Conservation (phyloP, 306 rosid species). For the Medicago ruthenica region DNA sequence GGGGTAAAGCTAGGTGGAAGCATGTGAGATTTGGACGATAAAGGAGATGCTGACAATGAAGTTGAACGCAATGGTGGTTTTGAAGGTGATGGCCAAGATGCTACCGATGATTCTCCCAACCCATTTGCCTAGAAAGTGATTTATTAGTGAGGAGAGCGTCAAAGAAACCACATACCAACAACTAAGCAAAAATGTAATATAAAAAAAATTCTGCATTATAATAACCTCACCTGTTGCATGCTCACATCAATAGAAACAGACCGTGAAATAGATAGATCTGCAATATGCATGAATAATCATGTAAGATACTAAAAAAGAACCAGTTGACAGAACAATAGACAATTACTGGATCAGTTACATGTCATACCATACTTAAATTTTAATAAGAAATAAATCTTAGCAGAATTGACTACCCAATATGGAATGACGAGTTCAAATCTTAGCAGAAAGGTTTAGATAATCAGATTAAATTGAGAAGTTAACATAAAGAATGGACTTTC, state of each 20-base stretch:
- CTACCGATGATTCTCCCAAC: constrained; percentile 54
- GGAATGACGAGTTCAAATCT: background rate
- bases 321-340: constrained; percentile 22
- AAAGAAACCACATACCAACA: constrained; percentile 28
- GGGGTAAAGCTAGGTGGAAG: constrained; percentile 68
- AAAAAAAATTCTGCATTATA: background rate
- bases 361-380: background rate
- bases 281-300: constrained; percentile 35
- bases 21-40: constrained; percentile 62
- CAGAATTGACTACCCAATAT: background rate
- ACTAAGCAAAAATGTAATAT: constrained; percentile 5
- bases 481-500: background rate
- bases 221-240: constrained; percentile 70
- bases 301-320: constrained; percentile 42
- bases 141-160: constrained; percentile 12
- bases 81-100: constrained; percentile 63
- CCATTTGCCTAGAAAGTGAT: constrained; percentile 64
- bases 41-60: constrained; percentile 68
- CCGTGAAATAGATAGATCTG: constrained; percentile 76
- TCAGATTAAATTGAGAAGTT: background rate
- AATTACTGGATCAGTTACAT: constrained; percentile 12
- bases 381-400: background rate
- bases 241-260: constrained; percentile 70
- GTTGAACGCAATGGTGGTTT: constrained; percentile 74
- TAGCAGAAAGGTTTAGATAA: constrained; percentile 1